Evolutionary conservation across 2,329 filamentous ascomycete species (phyloP).

Genomic region (Diaporthe ampelina): DNA sequence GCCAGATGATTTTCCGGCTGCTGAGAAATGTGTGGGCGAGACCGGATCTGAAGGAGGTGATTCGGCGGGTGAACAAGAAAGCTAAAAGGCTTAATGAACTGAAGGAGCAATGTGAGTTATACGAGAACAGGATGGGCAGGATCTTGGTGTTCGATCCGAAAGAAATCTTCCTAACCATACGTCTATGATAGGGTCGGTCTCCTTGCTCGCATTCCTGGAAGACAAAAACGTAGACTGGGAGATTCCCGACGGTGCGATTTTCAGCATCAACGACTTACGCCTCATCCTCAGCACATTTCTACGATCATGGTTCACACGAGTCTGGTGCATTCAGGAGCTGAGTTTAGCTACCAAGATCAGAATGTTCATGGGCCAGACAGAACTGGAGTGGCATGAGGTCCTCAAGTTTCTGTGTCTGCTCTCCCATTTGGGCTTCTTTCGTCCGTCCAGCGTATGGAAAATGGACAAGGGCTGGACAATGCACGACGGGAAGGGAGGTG

Average conservation of each 20-base stretch:
- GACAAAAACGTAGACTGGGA: constrained; percentile 9
- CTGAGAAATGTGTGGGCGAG: not conserved
- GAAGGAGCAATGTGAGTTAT: constrained; percentile 26
- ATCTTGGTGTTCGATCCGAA: not conserved
- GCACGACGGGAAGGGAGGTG: constrained; percentile 26
- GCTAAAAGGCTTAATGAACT: constrained; percentile 15
- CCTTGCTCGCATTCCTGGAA: constrained; percentile 2
- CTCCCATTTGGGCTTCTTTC: constrained; percentile 27
- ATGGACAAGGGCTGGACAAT: constrained; percentile 29
- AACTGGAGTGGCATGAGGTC: constrained; percentile 34
- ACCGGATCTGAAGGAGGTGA: constrained; percentile 19
- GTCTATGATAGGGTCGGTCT: not conserved
- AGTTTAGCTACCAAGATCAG: constrained; percentile 23
- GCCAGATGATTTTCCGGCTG: constrained; percentile 17
- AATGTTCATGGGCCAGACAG: constrained; percentile 32
- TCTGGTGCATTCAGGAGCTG: constrained; percentile 30
- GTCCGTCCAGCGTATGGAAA: constrained; percentile 26
- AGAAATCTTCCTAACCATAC: not conserved
- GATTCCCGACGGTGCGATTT: not conserved
- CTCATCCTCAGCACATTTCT: constrained; percentile 29
- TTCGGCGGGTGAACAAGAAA: constrained; percentile 24
- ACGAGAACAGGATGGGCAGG: not conserved
- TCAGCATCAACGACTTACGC: constrained; percentile 28
- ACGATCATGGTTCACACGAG: constrained; percentile 27
- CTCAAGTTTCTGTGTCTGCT: constrained; percentile 28